Base-by-base conservation (phyloP, 352 stramenopile genomes). In the Phytophthora fragariae region DNA sequence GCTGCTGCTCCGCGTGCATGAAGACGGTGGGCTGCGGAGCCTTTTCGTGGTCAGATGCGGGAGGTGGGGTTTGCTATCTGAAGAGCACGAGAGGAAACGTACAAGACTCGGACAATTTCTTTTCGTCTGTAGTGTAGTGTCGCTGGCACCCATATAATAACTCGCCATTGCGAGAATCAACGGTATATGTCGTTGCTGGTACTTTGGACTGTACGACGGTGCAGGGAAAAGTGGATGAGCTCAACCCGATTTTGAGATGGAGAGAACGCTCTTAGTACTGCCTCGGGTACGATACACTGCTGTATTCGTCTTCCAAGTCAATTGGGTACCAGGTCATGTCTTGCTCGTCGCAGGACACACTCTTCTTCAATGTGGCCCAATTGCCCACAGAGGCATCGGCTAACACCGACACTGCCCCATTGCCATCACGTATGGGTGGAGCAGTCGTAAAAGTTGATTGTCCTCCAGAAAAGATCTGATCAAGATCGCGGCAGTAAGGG, bases 31-130 rank as follows among this genome's bases (percentile, higher is more conserved):
- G 73, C 15, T 92, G 84, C 65, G 54, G 57, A 8, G 82, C 79
- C 5, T 92, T 85, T 52, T 79, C 82, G 12, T 91, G 81, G 81
- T 78, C 50, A 53, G 75, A 81, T 62, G 67, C 57, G 29, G 75
- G 80, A 46, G 79, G 78, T 4, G 86, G 86, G 14, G 84, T 66
- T 27, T 93, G 86, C 74, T 92, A 83, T 75, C 75, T 92, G 53
- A 93, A 92, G 75, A 86, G 65, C n/a, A 29, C 17, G 44, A 84
- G 80, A 57, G 72, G 69, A 77, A 76, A 27, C 10, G 52, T 33
- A 17, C 64, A 59, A n/a, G 19, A 29, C 24, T 61, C 57, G 27
- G 75, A 65, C 12, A 24, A 2, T 24, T 74, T 78, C 41, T 31
- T 75, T 41, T 78, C 60, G 12, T 61, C 70, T 54, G 46, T 66